Base-by-base conservation (phyloP, 345 rosid genomes). In the Kandelia obovata region DNA sequence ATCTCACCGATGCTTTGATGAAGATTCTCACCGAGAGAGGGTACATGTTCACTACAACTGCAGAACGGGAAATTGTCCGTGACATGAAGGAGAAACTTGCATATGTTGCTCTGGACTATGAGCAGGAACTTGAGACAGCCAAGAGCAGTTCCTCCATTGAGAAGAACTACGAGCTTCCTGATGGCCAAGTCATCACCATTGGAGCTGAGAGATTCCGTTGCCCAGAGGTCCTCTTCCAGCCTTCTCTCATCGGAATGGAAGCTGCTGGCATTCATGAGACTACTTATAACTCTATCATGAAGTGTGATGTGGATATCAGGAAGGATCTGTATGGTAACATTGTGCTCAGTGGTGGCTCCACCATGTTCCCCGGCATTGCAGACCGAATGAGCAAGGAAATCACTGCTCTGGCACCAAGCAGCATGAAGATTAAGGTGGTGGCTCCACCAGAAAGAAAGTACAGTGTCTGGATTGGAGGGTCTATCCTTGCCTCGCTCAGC, bases 21-120 rank as follows among this genome's bases (percentile, higher is more conserved):
- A 85, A 85, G 83, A 85, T 85, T 65, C 83, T 85, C 66, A 85
- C 89, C 0, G 89, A 85, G 81, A 83, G 89, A 77, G 89, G 89
- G 25, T 85, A 85, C 75, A 81, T 83, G 86, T 85, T 85, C 79
- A 85, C 89, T 76, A 85, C 89, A 68, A 83, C 89, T 49, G 89
- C 89, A 2, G 96, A 89, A 39, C 90, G 92, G 80, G 96, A 89
- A 87, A 89, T 89, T 80, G 96, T 89, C 69, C 88, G 96, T 74
- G 96, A 89, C 84, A 84, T 89, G 85, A 89, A 89, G 84, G 96
- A 85, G 73, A 85, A 85, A 71, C 89, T 85, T 11, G 86, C 86
- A 7, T 85, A 85, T n/a, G 89, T 85, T 51, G 89, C 89, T 62
- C 81, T 85, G 3, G 89, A 85, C 69, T 85, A 79, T 7, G 89